Evolutionary conservation across 2,329 filamentous ascomycete species (phyloP).

Genomic region (Arthroderma sp.): DNA sequence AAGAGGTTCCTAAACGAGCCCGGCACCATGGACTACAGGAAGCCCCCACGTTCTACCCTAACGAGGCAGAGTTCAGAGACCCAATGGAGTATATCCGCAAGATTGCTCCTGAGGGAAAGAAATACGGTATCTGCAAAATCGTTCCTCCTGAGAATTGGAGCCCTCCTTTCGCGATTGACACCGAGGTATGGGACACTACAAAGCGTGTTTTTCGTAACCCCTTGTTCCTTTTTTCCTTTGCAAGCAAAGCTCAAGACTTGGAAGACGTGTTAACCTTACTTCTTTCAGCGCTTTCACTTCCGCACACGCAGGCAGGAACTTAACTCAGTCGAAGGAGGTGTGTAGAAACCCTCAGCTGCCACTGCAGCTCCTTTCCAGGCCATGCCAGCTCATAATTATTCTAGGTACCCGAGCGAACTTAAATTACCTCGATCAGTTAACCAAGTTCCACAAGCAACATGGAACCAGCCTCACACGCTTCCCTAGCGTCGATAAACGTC

Average conservation of each 20-base stretch:
- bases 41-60: conserved; percentile 80
- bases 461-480: conserved; percentile 87
- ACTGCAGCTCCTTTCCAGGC: conserved; percentile 11
- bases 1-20: conserved; percentile 62
- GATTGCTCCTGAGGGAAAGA: conserved; percentile 70
- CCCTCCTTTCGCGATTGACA: conserved; percentile 89
- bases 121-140: conserved; percentile 90
- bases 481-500: conserved; percentile 94
- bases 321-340: conserved; percentile 96
- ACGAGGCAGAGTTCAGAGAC: conserved; percentile 86
- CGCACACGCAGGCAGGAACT: conserved; percentile 90
- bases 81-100: conserved; percentile 88
- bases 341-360: conserved; percentile 9
- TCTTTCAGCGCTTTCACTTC: conserved; percentile 76
- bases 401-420: conserved; percentile 85
- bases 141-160: conserved; percentile 91
- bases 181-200: conserved; percentile 53
- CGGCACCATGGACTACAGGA: conserved; percentile 77
- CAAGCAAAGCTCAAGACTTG: no score
- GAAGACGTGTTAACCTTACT: not conserved
- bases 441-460: conserved; percentile 94
- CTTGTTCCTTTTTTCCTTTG: no score
- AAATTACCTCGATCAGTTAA: conserved; percentile 86
- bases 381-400: conserved; percentile 24
- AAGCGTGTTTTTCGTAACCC: no score